Evolutionary conservation across 345 rosid species (phyloP), one percentile per base, ranked within the genome.

Genomic region (Carallia brachiata): DNA sequence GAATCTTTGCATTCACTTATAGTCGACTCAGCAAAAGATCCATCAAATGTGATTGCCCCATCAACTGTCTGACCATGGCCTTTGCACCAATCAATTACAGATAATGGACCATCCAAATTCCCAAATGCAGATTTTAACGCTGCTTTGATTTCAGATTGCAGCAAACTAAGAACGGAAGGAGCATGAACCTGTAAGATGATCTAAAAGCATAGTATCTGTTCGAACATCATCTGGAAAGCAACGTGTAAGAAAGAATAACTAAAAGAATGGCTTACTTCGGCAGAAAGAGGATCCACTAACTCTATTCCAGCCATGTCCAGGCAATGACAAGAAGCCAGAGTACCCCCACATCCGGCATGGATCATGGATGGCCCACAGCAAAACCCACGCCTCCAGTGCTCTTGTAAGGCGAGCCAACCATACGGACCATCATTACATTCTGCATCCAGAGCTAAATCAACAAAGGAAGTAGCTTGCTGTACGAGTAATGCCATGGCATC

Each of bases 281-380:
- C 87, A 70, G 92, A 88, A 78, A 95, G 96, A 66, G 99, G 99
- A 84, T 95, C 99, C 61, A 87, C 92, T 72, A 95, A 78, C 83
- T 92, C 96, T 72, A 87, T 73, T 39, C 99, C 98, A 80, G 99
- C 93, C 80, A 90, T 80, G 77, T 95, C 99, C 77, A 95, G 73
- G 63, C 89, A 90, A 85, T 95, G 99, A 60, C 97, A 88, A 66
- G 98, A 90, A 74, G 99, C 91, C 85, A 95, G 76, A 76, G 88
- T 82, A 66, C 99, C 99, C 40, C 99, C 99, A 81, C 99, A 95
- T 66, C 99, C 98, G 36, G 98, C 98, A 87, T 95, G 99, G 70
- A 88, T 86, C 89, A 86, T 83, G 72, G 92, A 85, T 55, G 99
- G 99, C 53, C 98, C 99, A 83, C 99, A 95, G 62, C 91, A 88